These are phyloP conservation scores for Potentilla sterilis DNA, from an alignment of 306 rosid species.

Conservation along the genomic window DNA sequence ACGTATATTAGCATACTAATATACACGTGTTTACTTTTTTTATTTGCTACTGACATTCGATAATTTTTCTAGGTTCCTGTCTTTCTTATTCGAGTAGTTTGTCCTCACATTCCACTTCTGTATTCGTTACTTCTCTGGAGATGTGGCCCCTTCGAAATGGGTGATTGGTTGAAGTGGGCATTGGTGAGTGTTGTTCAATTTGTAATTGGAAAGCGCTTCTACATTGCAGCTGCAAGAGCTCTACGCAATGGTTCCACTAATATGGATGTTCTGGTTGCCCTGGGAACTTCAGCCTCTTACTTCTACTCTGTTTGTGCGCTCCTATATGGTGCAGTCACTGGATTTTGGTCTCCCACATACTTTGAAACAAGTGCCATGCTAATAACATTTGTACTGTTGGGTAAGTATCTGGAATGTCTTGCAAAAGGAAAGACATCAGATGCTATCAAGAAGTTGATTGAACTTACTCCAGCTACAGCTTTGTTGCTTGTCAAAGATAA, in stretches of 20 bases:
- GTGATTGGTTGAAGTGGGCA: slow-evolving; percentile 96
- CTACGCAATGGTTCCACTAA: slow-evolving; percentile 94
- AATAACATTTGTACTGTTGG: slow-evolving; percentile 94
- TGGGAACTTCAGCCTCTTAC: slow-evolving; percentile 98
- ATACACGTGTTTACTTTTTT: slow-evolving; percentile 2
- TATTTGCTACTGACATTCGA: slow-evolving; percentile 22
- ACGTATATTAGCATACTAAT: neutral
- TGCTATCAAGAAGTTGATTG: slow-evolving; percentile 96
- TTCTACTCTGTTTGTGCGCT: slow-evolving; percentile 92
- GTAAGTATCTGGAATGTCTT: slow-evolving; percentile 94
- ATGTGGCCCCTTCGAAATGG: slow-evolving; percentile 90
- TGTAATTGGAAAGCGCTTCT: slow-evolving; percentile 88
- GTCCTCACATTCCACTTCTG: slow-evolving; percentile 83
- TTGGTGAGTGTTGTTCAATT: slow-evolving; percentile 90
- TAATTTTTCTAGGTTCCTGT: slow-evolving; percentile 66
- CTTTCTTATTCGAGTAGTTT: slow-evolving; percentile 72
- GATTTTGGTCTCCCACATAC: slow-evolving; percentile 92
- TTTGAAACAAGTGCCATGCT: slow-evolving; percentile 99
- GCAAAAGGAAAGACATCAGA: slow-evolving; percentile 99
- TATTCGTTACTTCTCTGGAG: slow-evolving; percentile 72
- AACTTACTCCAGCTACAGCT: slow-evolving; percentile 89
- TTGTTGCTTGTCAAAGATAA: slow-evolving; percentile 67
- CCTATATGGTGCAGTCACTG: slow-evolving; percentile 90
- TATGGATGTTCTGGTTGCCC: slow-evolving; percentile 97
- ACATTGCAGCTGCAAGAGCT: slow-evolving; percentile 91